These are phyloP conservation scores for Taiozyma sp. DNA, from an alignment of 1,139 yeast species.

Conservation along the genomic window DNA sequence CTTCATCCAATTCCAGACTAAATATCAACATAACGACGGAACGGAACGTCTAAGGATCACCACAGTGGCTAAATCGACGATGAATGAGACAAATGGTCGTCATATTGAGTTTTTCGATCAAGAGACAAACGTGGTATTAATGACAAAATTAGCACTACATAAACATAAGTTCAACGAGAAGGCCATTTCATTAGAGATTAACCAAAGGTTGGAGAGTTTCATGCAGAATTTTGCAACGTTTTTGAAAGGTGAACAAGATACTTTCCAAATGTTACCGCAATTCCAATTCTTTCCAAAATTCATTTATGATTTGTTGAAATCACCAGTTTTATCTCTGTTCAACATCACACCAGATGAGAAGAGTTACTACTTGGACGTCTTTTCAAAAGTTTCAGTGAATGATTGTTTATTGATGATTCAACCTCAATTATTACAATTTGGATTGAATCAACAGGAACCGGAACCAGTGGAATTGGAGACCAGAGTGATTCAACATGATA, in stretches of 20 bases:
- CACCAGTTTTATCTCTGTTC: conserved; percentile 61
- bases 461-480: conserved; percentile 40
- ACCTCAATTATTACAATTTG: conserved; percentile 46
- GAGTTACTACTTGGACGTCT: conserved; percentile 56
- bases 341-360: conserved; percentile 71
- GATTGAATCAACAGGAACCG: neutral
- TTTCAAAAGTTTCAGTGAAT: conserved; percentile 48
- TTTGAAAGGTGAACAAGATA: conserved; percentile 10
- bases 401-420: conserved; percentile 62
- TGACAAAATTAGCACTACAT: conserved; percentile 29
- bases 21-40: conserved; percentile 57
- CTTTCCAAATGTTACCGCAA: conserved; percentile 46
- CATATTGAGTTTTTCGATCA: conserved; percentile 44
- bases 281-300: conserved; percentile 64
- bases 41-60: conserved; percentile 52
- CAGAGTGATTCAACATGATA: conserved; percentile 50
- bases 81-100: conserved; percentile 16
- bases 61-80: conserved; percentile 35
- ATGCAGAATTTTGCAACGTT: conserved; percentile 32
- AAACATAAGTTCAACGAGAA: conserved; percentile 27
- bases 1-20: conserved; percentile 51
- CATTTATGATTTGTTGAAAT: conserved; percentile 57
- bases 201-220: conserved; percentile 21
- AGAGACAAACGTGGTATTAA: conserved; percentile 60
- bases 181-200: conserved; percentile 4